Base-by-base conservation (phyloP, 371 early-diverging fungal genomes). In the Apophysomyces variabilis region DNA sequence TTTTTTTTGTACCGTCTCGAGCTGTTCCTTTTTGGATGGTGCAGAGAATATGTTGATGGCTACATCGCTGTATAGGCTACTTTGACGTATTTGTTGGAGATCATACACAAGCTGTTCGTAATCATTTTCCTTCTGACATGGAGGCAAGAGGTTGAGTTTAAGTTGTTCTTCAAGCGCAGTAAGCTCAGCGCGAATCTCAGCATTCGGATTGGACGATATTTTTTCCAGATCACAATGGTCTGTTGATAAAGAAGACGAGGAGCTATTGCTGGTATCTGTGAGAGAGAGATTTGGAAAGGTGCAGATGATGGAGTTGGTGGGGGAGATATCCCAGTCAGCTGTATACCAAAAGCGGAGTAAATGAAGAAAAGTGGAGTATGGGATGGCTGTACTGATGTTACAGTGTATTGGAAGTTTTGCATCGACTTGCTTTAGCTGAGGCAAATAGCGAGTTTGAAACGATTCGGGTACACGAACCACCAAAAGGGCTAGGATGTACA, bases 271-370 rank as follows among this genome's bases (percentile, higher is more conserved):
- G 54, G 54, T 21, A 21, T 50, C 21, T 18, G 54, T 50, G 21
- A 50, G 54, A 21, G 54, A 50, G 18, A 50, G 32, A 18, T 67
- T 43, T 44, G 69, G 61, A 62, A 69, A 65, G 57, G 18, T 66
- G 36, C 26, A 14, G 18, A 54, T 38, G 54, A 13, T 41, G 6
- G 61, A 47, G 39, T 35, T 32, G n/a, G 58, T 16, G 8, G 62
- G 35, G 21, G 37, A 18, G 4, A 56, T 16, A 43, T 38, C 36
- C 65, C 66, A 79, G 4, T 68, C 70, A 14, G 76, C 77, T 16
- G 82, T 82, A 38, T 82, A 82, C 79, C 79, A 82, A 57, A 75
- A 82, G 21, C 77, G 74, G 47, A 82, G 62, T 44, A 80, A 58
- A 36, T 67, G 47, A 6, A 37, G 57, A 47, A 77, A 67, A 14